Evolutionary conservation across 768 basidiomycete species (phyloP), one percentile per base, ranked within the genome.

Genomic region (Lyophyllum decastes): DNA sequence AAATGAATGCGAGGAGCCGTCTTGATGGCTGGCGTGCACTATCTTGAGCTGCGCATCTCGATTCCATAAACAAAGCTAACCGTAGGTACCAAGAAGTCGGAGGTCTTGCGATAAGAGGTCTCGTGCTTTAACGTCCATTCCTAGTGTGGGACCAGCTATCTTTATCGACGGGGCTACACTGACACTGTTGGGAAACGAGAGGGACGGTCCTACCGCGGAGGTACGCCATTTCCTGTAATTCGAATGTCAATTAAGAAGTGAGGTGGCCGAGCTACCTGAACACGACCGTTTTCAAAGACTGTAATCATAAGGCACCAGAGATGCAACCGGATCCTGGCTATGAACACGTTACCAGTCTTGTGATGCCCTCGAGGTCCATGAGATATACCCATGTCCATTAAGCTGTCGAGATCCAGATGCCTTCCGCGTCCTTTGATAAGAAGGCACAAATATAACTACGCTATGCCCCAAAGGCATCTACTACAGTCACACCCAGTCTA

Each of bases 401-500:
- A 22, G 49, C 49, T 51, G n/a, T 34, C 38, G 38, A 22, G 44
- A 49, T 52, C 58, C 26, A 61, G 34, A 55, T n/a, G 50, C 58
- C 22, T n/a, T 26, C 49, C 52, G 24, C 57, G 57, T 56, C 59
- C 16, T 8, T 40, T 59, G 52, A 57, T 40, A 41, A 27, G 49
- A 52, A 50, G 8, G 30, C 54, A 25, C 48, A 47, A 47, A 55
- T 58, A 63, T 56, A 55, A 59, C 57, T 61, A 55, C 48, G 54
- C 56, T 59, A 61, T 56, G 53, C 58, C 35, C 52, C 43, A 47
- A 59, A 27, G 41, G 33, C 52, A 58, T 55, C 51, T 50, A 51
- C 51, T 50, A 51, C 49, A 19, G 47, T 52, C 49, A 49, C 51
- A 59, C 57, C 53, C 49, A 43, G 60, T 59, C 74, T 83, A 95